Base-by-base conservation (phyloP, 495 filamentous ascomycete species). In the Neurospora pannonica region DNA sequence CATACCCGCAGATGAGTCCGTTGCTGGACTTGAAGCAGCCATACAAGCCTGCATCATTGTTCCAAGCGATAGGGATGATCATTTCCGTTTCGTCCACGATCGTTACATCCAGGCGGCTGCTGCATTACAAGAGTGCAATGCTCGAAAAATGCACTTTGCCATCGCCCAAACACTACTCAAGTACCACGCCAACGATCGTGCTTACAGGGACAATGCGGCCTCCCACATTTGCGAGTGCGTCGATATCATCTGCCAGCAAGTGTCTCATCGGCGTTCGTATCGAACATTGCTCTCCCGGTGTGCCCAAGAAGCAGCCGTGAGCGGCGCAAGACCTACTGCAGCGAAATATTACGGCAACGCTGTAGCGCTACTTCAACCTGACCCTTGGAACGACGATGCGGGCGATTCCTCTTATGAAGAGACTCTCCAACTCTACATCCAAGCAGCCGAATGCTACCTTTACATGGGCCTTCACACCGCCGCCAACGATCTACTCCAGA, bases 351-450 rank as follows among this genome's bases (percentile, higher is more conserved):
- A 91, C 82, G 87, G 88, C 39, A 87, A 89, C 76, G 93, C 92
- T 74, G 87, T 97, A 70, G 86, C 85, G n/a, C 86, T 97, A 37
- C 87, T 97, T 34, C 93, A 96, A 79, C 83, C 90, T 21, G 82
- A 93, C 72, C 91, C 92, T 2, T 97, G 94, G 94, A 86, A 89
- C 73, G 92, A 92, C 36, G 84, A 84, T 11, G 78, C 81, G 34
- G 84, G 87, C n/a, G 94, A 97, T 79, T 90, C 92, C 1, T 90
- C 89, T 72, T 97, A 97, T 76, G 89, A 93, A n/a, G 94, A 97
- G 81, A 96, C 93, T 0, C 83, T 95, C 67, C 87, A 90, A 71
- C 82, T 97, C 17, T 90, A 92, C 78, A 89, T 91, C 11, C 88
- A 91, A 74, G 88, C 93, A 4, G 92, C 94, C n/a, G 94, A 97